phyloP scores from a whole-genome alignment of 2,329 filamentous ascomycete genomes.

The Pseudopyricularia javanii region DNA sequence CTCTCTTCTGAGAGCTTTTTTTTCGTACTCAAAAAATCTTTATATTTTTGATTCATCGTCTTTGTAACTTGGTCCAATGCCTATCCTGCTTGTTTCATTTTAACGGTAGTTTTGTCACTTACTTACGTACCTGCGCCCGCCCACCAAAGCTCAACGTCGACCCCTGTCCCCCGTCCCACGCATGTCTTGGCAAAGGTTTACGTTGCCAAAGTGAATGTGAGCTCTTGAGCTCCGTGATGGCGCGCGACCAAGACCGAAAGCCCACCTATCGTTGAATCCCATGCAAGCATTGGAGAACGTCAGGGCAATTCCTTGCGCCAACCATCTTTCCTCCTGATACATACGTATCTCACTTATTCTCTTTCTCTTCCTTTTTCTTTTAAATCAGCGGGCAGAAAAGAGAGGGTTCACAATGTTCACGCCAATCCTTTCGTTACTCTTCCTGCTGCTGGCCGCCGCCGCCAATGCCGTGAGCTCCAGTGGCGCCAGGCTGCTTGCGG shows the following conservation, averaged over 20 bases:
- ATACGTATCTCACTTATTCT: background rate
- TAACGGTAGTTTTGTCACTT: background rate
- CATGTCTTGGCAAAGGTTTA: constrained; percentile 20
- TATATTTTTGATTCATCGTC: too few relatives aligned
- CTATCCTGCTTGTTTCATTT: too few relatives aligned
- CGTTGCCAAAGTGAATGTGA: constrained; percentile 13
- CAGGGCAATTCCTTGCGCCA: background rate
- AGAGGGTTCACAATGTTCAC: background rate
- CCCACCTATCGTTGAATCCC: background rate
- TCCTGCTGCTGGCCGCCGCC: constrained; percentile 53
- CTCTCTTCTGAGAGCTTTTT: too few relatives aligned
- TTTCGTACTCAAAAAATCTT: too few relatives aligned
- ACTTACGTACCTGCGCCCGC: background rate
- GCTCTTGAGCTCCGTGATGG: constrained; percentile 1
- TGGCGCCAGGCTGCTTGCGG: constrained; percentile 70
- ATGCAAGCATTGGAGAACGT: background rate
- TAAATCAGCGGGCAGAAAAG: constrained; percentile 1
- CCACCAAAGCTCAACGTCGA: background rate
- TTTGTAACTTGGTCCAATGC: too few relatives aligned
- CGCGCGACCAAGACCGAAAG: background rate
- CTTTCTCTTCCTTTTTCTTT: constrained; percentile 6
- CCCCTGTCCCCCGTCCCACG: constrained; percentile 1
- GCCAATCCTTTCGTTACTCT: constrained; percentile 49
- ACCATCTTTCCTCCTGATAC: background rate
- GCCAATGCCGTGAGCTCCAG: constrained; percentile 67